These are phyloP conservation scores for Boletus barrowsii DNA, from an alignment of 768 basidiomycete species.

Conservation along the genomic window DNA sequence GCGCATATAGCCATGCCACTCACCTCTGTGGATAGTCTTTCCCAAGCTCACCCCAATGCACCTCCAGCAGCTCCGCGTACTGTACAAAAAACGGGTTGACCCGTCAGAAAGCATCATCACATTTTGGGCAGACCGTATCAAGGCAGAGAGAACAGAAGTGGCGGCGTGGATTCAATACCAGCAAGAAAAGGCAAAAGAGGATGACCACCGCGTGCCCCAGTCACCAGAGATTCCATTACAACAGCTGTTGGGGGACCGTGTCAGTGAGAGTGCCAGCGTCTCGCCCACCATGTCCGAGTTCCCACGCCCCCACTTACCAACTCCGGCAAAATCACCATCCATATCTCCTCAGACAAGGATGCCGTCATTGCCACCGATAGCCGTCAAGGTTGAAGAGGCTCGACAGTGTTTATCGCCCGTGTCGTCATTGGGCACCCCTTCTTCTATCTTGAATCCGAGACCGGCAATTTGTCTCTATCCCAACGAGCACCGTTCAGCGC, in stretches of 20 bases:
- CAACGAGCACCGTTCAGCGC: background rate
- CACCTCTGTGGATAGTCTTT: constrained; percentile 21
- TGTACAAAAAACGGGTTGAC: constrained; percentile 12
- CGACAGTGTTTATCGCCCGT: background rate
- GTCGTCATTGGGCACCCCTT: background rate
- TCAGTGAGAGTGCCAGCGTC: background rate
- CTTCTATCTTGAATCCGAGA: background rate
- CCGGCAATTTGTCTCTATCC: background rate
- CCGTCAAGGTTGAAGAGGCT: constrained; percentile 26
- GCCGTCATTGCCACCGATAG: constrained; percentile 30
- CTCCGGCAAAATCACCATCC: constrained; percentile 25
- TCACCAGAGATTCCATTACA: constrained; percentile 13
- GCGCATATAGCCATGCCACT: constrained; percentile 3
- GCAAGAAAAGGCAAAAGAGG: constrained; percentile 21
- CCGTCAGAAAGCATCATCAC: constrained; percentile 23
- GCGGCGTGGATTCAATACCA: constrained; percentile 29
- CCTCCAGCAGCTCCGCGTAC: constrained; percentile 18
- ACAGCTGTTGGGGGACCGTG: background rate
- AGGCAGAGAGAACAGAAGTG: constrained; percentile 18
- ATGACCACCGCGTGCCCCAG: background rate
- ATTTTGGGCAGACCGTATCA: constrained; percentile 26
- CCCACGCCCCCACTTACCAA: constrained; percentile 27
- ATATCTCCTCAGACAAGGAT: constrained; percentile 10
- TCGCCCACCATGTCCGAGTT: constrained; percentile 14
- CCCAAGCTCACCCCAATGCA: constrained; percentile 23